A percentile compares a stretch with the other conserved stretches of the same genome.
Evolutionary conservation across 176 grass and related monocot genomes (phyloP).

Genomic region (Alopecurus myosuroides): DNA sequence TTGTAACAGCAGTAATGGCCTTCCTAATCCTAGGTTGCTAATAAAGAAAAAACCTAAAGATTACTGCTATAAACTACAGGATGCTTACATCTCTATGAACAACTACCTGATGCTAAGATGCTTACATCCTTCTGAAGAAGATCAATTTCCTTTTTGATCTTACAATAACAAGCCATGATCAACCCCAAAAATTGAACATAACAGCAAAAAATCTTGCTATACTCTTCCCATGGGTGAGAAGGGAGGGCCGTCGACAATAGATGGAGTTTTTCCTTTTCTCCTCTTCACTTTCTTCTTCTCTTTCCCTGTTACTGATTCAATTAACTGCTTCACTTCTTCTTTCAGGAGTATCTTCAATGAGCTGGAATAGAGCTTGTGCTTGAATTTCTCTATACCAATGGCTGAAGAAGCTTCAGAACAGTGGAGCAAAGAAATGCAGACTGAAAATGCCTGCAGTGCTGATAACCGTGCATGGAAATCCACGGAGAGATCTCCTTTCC

Average conservation of each 20-base stretch:
- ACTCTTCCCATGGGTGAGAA: slow-evolving; percentile 95
- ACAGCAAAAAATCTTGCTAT: slow-evolving; percentile 15
- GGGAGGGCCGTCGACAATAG: slow-evolving; percentile 53
- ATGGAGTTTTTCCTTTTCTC: slow-evolving; percentile 47
- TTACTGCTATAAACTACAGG: slow-evolving; percentile 22
- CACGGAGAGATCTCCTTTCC: slow-evolving; percentile 60
- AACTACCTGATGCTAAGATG: background rate
- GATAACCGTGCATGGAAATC: slow-evolving; percentile 84
- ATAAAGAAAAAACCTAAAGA: slow-evolving; percentile 2
- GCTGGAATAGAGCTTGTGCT: slow-evolving; percentile 69
- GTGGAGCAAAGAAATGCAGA: slow-evolving; percentile 84
- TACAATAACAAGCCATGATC: background rate
- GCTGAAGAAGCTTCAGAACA: slow-evolving; percentile 62
- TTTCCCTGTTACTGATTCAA: slow-evolving; percentile 68
- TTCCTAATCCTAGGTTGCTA: background rate
- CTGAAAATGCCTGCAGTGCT: slow-evolving; percentile 77
- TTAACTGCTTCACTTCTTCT: slow-evolving; percentile 86
- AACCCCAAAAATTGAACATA: background rate
- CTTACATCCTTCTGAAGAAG: slow-evolving; percentile 34
- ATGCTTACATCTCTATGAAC: slow-evolving; percentile 34
- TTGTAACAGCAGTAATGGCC: background rate
- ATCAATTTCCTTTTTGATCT: background rate
- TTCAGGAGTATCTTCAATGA: slow-evolving; percentile 84
- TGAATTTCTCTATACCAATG: slow-evolving; percentile 59
- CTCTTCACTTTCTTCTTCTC: slow-evolving; percentile 70